Evolutionary conservation across 2,329 filamentous ascomycete species (phyloP).

Genomic region (Cladobotryum protrusum): DNA sequence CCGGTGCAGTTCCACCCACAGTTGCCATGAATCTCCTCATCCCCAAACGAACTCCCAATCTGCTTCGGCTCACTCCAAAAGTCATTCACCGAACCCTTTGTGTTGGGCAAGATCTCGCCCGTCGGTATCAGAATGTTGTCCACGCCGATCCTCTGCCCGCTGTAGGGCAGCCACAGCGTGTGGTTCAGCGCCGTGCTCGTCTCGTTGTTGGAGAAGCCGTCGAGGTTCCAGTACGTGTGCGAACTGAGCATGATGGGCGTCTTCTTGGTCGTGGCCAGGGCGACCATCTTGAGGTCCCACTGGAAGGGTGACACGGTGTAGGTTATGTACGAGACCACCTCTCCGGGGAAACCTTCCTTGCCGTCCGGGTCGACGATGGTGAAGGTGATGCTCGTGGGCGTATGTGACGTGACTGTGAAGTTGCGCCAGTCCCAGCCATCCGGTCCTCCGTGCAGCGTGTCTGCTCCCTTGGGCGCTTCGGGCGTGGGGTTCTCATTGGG

Average conservation of each 20-base stretch:
- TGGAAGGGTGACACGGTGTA: conserved; percentile 61
- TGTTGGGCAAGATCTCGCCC: conserved; percentile 66
- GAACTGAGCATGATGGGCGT: conserved; percentile 77
- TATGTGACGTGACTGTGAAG: conserved; percentile 68
- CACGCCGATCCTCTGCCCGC: conserved; percentile 59
- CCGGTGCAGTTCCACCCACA: conserved; percentile 80
- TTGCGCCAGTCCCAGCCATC: conserved; percentile 74
- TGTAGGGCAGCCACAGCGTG: conserved; percentile 66
- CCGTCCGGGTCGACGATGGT: conserved; percentile 66
- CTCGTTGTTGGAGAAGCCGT: conserved; percentile 69
- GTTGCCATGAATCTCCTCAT: conserved; percentile 59
- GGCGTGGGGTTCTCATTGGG: conserved; percentile 58
- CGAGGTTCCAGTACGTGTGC: conserved; percentile 77
- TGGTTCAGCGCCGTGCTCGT: conserved; percentile 62
- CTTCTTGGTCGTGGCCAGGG: conserved; percentile 63
- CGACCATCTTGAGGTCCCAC: conserved; percentile 70
- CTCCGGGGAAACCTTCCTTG: conserved; percentile 70
- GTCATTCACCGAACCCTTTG: conserved; percentile 63
- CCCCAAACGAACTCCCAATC: conserved; percentile 62
- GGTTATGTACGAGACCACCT: conserved; percentile 67
- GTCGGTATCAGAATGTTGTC: conserved; percentile 71
- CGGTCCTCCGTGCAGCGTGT: conserved; percentile 64
- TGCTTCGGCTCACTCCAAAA: conserved; percentile 80
- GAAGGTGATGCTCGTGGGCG: conserved; percentile 64
- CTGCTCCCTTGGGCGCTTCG: conserved; percentile 44